Conservation (phyloP, 2,329 filamentous ascomycete genomes). For the Fusarium compactum region DNA sequence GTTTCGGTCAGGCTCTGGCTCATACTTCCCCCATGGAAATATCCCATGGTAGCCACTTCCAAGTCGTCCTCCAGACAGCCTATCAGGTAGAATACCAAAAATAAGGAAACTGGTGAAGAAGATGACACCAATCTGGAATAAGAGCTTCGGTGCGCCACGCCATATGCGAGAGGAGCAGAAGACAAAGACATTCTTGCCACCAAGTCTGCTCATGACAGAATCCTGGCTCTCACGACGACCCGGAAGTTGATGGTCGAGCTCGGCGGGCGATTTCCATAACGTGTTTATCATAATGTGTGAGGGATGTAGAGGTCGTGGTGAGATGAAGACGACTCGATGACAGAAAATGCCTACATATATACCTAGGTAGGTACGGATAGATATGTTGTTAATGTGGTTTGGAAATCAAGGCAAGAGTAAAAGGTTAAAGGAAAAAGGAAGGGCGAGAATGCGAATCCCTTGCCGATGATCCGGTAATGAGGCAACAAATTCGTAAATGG, state of each 20-base stretch:
- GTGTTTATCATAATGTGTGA: slow-evolving; percentile 40
- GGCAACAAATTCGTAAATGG: not conserved
- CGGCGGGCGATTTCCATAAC: slow-evolving; percentile 41
- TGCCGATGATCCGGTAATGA: slow-evolving; percentile 19
- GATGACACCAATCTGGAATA: slow-evolving; percentile 46
- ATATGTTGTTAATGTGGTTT: slow-evolving; percentile 3
- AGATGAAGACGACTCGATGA: not conserved
- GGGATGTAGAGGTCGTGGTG: not conserved
- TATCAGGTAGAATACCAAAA: slow-evolving; percentile 42
- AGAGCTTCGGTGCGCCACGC: slow-evolving; percentile 51
- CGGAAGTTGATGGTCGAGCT: slow-evolving; percentile 41
- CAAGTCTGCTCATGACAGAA: slow-evolving; percentile 37
- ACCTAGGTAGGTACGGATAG: not conserved
- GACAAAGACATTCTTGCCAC: slow-evolving; percentile 51
- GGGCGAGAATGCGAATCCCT: not conserved
- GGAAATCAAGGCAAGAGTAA: slow-evolving; percentile 1
- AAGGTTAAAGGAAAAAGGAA: not conserved
- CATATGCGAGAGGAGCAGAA: slow-evolving; percentile 58
- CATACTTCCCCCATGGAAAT: slow-evolving; percentile 36
- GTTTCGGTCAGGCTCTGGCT: slow-evolving; percentile 46
- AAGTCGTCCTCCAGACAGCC: slow-evolving; percentile 39
- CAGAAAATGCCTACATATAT: not conserved
- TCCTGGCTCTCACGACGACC: slow-evolving; percentile 33
- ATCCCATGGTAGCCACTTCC: slow-evolving; percentile 44
- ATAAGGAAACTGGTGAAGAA: slow-evolving; percentile 48